Base-by-base conservation (phyloP, 2,329 filamentous ascomycete genomes). In the Tolypocladium cylindrosporum region DNA sequence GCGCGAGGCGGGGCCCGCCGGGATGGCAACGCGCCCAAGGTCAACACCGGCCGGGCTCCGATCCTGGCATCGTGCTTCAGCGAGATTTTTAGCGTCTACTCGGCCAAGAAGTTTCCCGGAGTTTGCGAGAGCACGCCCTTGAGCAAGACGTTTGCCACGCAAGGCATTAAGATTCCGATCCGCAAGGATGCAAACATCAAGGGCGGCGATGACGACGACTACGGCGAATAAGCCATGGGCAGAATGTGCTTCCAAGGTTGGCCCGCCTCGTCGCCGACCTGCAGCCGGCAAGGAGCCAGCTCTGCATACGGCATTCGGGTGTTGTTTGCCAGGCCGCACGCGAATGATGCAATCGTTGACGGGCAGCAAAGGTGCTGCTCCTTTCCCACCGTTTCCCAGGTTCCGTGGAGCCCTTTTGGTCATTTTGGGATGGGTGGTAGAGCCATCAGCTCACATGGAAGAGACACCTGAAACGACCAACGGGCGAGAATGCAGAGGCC, bases 121-220 rank as follows among this genome's bases (percentile, higher is more conserved):
- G 94, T 99, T 1, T 96, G 96, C 59, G 93, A 97, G 71, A 95
- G 89, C 71, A 99, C 94, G 0, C 75, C 85, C 4, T 77, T 97
- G 21, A 97, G 92, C 79, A 96, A 95, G 72, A 90, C 86, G 61
- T 97, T 99, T 74, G 93, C 94, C 4, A 80, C 84, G 1, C 94
- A 99, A 68, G 94, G 94, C 31, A 96, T 96, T 74, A 97, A 97
- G 74, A 97, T 97, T 31, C 93, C 93, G 0, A 97, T 97, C 57
- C 80, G 93, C 27, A 97, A 97, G 73, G 93, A 97, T 67, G 86
- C 88, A 1, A 79, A 78, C 58, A 71, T 75, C 45, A 77, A 77
- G 61, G 79, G 78, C 41, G 75, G 75, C 21, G 78, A 82, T 52
- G 80, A 81, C 16, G 79, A 83, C n/a, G 77, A 81, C 34, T 69